These are phyloP conservation scores for Termitomyces bulborhizus DNA, from an alignment of 768 basidiomycete genomes.

Conservation along the genomic window DNA sequence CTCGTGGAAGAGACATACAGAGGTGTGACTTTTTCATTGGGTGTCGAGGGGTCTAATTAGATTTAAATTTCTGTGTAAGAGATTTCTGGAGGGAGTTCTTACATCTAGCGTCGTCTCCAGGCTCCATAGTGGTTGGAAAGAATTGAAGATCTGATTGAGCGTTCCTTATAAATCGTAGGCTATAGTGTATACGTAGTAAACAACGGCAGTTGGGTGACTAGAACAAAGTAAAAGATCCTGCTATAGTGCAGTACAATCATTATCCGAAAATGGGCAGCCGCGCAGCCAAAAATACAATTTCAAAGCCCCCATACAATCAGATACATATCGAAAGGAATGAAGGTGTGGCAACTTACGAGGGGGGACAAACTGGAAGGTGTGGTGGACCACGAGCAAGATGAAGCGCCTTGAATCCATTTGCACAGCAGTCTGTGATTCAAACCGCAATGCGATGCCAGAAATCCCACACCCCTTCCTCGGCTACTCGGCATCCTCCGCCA, in stretches of 20 bases:
- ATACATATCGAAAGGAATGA: neutral
- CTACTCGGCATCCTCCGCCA: slow-evolving; percentile 11
- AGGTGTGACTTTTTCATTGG: slow-evolving; percentile 9
- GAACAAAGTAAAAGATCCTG: neutral
- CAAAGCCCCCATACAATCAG: neutral
- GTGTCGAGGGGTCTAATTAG: slow-evolving; percentile 12
- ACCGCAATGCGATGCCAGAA: too few species aligned
- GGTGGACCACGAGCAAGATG: neutral
- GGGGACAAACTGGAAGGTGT: neutral
- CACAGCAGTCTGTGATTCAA: neutral
- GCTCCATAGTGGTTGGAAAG: slow-evolving; percentile 6
- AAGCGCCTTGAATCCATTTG: neutral
- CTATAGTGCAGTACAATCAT: neutral
- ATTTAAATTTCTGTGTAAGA: neutral
- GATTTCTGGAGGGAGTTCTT: neutral
- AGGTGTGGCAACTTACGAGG: neutral
- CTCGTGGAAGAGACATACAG: slow-evolving; percentile 4
- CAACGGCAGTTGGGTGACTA: neutral
- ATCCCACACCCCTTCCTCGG: too few species aligned
- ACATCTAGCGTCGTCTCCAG: slow-evolving; percentile 8
- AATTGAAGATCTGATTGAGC: neutral
- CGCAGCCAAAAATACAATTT: neutral
- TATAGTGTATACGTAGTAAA: neutral
- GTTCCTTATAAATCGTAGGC: neutral
- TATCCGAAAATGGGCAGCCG: neutral